These are phyloP conservation scores for Eucommia ulmoides DNA, from an alignment of 257 asterid genomes.

Conservation along the genomic window DNA sequence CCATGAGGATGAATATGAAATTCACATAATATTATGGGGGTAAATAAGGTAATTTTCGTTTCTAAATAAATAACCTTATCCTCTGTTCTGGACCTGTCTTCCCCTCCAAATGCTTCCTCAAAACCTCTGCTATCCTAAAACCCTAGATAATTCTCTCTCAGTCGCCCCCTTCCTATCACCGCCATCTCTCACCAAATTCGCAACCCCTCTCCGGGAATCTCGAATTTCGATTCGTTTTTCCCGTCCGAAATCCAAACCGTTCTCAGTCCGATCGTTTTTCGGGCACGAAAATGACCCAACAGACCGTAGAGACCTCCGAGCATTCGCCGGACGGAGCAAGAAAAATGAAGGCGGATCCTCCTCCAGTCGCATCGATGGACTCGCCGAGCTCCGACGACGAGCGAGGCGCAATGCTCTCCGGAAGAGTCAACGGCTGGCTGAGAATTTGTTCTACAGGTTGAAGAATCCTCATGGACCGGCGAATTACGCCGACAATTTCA, in stretches of 20 bases:
- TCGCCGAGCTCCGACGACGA: constrained; percentile 54
- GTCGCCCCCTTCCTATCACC: constrained; percentile 3
- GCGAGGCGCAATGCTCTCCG: constrained; percentile 64
- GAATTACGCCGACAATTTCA: constrained; percentile 67
- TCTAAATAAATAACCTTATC: too few relatives aligned
- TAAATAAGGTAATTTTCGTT: too few relatives aligned
- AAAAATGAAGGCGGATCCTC: constrained; percentile 47
- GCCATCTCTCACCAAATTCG: constrained; percentile 16
- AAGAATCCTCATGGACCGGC: constrained; percentile 84
- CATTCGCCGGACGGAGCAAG: constrained; percentile 77
- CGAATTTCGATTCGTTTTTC: constrained; percentile 8
- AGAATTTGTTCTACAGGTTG: constrained; percentile 64
- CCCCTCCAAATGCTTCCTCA: constrained; percentile 57
- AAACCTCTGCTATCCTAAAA: constrained; percentile 29
- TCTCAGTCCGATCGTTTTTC: constrained; percentile 53
- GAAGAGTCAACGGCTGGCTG: constrained; percentile 50
- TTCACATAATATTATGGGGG: too few relatives aligned
- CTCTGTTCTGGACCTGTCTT: too few relatives aligned
- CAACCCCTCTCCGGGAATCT: constrained; percentile 33
- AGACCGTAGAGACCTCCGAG: constrained; percentile 35
- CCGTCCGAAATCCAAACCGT: constrained; percentile 17
- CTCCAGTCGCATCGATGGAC: constrained; percentile 69
- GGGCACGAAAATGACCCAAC: not conserved
- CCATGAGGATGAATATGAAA: too few relatives aligned
- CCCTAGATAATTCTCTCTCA: constrained; percentile 40